Evolutionary conservation across 306 rosid species (phyloP).

Genomic region (Vigna angularis): DNA sequence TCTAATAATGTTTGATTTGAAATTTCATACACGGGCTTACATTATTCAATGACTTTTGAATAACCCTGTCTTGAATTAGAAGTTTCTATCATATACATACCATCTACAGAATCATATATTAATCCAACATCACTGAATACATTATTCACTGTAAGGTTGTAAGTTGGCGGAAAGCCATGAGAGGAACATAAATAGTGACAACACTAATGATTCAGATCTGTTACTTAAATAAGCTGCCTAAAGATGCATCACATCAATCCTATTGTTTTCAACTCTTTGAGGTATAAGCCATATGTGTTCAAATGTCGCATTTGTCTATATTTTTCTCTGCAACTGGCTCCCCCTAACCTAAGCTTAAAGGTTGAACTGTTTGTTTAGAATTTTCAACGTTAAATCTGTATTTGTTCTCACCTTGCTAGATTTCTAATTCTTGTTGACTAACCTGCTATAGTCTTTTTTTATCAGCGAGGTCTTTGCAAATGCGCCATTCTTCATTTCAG

Average conservation of each 20-base stretch:
- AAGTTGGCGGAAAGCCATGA: not conserved
- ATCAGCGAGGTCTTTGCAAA: constrained; percentile 87
- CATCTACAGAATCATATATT: not conserved
- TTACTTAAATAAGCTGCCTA: not conserved
- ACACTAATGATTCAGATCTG: not conserved
- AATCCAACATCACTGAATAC: not conserved
- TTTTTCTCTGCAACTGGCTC: not conserved
- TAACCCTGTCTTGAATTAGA: not conserved
- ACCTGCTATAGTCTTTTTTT: constrained; percentile 42
- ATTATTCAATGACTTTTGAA: not conserved
- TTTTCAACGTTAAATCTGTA: not conserved
- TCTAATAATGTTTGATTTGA: not conserved
- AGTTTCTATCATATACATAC: not conserved
- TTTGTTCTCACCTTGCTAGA: constrained; percentile 25
- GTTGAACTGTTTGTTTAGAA: not conserved
- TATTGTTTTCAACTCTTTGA: not conserved
- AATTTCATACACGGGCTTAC: not conserved
- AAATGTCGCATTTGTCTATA: not conserved
- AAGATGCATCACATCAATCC: not conserved
- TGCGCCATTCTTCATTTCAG: constrained; percentile 94
- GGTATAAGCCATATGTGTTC: not conserved
- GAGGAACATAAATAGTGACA: not conserved
- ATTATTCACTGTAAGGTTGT: not conserved
- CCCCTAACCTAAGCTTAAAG: not conserved
- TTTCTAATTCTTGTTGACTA: constrained; percentile 41